Conservation (phyloP, 2,329 filamentous ascomycete species). For the Alternaria arbusti region DNA sequence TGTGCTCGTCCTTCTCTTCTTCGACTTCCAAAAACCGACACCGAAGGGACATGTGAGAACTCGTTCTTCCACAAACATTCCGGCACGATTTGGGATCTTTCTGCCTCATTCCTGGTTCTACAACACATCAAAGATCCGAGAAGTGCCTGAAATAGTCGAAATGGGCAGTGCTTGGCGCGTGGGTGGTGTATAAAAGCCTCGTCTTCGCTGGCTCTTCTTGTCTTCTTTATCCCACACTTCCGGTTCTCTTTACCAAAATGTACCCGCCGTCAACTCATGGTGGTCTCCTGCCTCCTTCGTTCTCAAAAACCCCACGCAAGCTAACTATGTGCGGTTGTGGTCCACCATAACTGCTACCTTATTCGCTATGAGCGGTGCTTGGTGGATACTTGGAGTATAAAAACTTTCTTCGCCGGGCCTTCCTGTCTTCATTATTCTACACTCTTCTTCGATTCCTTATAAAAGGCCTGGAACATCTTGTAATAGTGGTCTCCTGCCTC, state of each 20-base stretch:
- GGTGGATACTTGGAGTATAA: too few relatives aligned
- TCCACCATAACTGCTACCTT: not conserved
- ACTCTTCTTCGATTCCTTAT: fast-evolving
- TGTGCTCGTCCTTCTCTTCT: not conserved
- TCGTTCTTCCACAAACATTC: not conserved
- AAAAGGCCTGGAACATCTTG: too few relatives aligned
- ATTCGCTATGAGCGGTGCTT: too few relatives aligned
- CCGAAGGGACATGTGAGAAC: not conserved
- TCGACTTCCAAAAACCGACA: not conserved
- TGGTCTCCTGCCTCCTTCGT: not conserved
- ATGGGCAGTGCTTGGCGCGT: not conserved
- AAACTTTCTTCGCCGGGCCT: too few relatives aligned
- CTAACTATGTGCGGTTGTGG: not conserved
- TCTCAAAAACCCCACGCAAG: not conserved
- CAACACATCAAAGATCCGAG: not conserved
- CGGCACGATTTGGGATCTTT: too few relatives aligned
- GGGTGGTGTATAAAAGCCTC: not conserved
- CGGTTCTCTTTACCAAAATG: not conserved
- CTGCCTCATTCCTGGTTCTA: not conserved
- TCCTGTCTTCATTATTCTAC: too few relatives aligned
- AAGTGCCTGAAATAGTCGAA: fast-evolving
- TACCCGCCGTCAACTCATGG: too few relatives aligned
- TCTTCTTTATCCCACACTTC: not conserved
- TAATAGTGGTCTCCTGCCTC: too few relatives aligned
- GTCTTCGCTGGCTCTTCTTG: too few relatives aligned